Conservation (phyloP, 768 basidiomycete genomes). For the Mycena floridula region DNA sequence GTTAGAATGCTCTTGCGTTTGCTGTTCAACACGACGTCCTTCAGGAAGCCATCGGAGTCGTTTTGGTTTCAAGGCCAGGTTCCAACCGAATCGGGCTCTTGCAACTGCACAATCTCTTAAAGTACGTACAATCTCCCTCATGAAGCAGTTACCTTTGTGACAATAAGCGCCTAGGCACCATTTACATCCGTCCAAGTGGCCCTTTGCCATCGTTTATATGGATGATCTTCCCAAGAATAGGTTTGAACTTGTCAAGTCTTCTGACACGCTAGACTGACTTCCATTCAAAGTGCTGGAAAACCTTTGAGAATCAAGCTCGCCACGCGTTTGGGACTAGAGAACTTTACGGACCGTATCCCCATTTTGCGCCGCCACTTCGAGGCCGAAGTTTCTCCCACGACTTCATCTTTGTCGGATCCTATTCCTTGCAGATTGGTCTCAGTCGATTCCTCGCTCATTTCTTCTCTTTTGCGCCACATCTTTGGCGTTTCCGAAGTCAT, state of each 20-base stretch:
- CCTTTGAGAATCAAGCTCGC: slow-evolving; percentile 36
- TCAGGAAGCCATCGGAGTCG: slow-evolving; percentile 40
- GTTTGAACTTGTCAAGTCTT: slow-evolving; percentile 8
- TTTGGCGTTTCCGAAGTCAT: slow-evolving; percentile 27
- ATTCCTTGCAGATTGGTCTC: slow-evolving; percentile 29
- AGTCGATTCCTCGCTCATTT: slow-evolving; percentile 19
- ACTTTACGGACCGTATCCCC: slow-evolving; percentile 27
- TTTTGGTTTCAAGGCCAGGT: slow-evolving; percentile 28
- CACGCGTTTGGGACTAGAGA: slow-evolving; percentile 30
- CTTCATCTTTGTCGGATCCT: slow-evolving; percentile 26
- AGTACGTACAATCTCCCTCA: slow-evolving; percentile 8
- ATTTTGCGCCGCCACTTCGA: slow-evolving; percentile 32
- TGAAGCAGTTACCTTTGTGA: no score
- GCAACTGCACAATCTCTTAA: slow-evolving; percentile 33
- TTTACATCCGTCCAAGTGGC: slow-evolving; percentile 44
- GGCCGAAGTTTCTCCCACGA: slow-evolving; percentile 22
- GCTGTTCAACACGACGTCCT: slow-evolving; percentile 40
- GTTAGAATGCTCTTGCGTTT: slow-evolving; percentile 34
- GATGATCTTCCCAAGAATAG: slow-evolving; percentile 38
- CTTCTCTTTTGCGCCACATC: slow-evolving; percentile 19
- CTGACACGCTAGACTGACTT: background rate
- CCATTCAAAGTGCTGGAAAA: slow-evolving; percentile 30
- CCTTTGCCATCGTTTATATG: slow-evolving; percentile 42
- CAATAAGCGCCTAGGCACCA: slow-evolving; percentile 18
- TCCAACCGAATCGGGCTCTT: slow-evolving; percentile 30